Evolutionary conservation across 805 yeast genomes (phyloP), one percentile per base, ranked within the genome.

Genomic region (Isabelozyma gotoi): DNA sequence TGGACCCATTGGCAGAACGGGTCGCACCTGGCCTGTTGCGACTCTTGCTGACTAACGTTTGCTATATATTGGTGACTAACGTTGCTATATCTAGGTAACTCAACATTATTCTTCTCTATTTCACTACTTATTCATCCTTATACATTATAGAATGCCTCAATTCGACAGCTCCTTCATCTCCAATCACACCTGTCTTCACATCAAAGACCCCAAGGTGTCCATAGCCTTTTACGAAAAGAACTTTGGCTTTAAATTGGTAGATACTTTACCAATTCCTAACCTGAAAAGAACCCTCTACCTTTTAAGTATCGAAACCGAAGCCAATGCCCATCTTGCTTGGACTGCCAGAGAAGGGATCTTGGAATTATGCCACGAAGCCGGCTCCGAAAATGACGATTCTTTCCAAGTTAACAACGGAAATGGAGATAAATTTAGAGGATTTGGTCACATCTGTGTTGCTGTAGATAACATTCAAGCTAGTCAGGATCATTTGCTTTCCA

Each of bases 391-490:
- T 45, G 83, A 81, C 50, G 65, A 72, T 2, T 62, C 67, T 7
- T 89, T 73, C 67, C 73, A 65, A 46, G 64, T 85, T 39, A 85
- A 80, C 68, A 85, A 84, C 59, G 99, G 99, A 46, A 92, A 94
- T 62, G 81, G 75, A 7, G 89, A 84, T 41, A 92, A 95, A 33
- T 73, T 81, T 62, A 78, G 92, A 52, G 98, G 99, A 0, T 92
- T 91, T 59, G 99, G 99, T 17, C 99, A 92, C 67, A 82, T 90
- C 46, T 89, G 97, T 66, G 68, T 92, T 52, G 76, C 96, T 1
- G 96, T 91, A 12, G 88, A 88, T 53, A 84, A 91, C 67, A 80
- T 92, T 44, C 81, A 67, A 42, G 76, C 61, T 8, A 69, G 82
- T 5, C 89, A 92, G 63, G 67, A 68, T 33, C 62, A 70, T 19